phyloP scores from a whole-genome alignment of 2,329 filamentous ascomycete species.

The Ceratocystis harringtonii region DNA sequence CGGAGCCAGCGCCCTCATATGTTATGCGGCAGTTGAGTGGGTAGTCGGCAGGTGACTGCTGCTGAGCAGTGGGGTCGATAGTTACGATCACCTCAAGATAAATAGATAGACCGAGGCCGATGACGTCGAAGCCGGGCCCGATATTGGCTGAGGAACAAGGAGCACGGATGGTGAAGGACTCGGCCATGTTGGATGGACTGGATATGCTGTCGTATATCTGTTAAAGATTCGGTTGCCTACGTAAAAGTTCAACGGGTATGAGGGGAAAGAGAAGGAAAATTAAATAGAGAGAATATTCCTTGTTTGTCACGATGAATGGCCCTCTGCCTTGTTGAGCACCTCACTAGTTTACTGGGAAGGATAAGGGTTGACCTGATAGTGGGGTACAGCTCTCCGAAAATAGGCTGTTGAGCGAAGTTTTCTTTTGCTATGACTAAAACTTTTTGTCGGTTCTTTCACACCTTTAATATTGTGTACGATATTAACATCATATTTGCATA shows the following conservation, averaged over 20 bases:
- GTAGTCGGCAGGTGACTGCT: conserved; percentile 31
- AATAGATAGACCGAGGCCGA: conserved; percentile 83
- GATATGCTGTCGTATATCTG: neutral
- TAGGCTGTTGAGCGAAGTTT: neutral
- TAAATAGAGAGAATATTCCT: neutral
- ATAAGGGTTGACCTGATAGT: neutral
- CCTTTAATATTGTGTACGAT: neutral
- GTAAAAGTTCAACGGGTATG: neutral
- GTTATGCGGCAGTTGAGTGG: conserved; percentile 78
- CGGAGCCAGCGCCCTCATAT: conserved; percentile 72
- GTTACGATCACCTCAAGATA: conserved; percentile 83
- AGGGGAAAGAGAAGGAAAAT: neutral
- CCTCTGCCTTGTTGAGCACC: neutral
- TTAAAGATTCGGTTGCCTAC: neutral
- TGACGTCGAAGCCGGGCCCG: conserved; percentile 93
- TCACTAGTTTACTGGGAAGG: neutral
- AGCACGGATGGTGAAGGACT: conserved; percentile 58
- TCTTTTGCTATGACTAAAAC: neutral
- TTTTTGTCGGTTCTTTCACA: neutral
- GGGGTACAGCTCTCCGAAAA: neutral
- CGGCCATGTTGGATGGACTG: conserved; percentile 26
- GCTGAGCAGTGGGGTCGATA: conserved; percentile 43
- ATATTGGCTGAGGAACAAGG: conserved; percentile 97
- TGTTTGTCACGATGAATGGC: neutral
- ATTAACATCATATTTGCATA: neutral